Conservation (phyloP, 352 stramenopile genomes). For the Globisporangium nodosum region DNA sequence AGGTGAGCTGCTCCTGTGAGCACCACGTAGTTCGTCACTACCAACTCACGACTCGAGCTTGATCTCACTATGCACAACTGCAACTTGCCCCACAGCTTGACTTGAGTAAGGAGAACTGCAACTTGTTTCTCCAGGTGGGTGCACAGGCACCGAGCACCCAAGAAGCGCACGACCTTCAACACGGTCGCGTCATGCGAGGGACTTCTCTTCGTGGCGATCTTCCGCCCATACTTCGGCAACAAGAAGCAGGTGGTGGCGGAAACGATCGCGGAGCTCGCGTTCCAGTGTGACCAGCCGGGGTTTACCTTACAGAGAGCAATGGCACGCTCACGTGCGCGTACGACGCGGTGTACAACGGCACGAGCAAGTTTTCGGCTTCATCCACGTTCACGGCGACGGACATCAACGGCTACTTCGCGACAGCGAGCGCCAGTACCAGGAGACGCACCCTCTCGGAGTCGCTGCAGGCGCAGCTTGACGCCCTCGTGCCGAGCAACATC, state of each 20-base stretch:
- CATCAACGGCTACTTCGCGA: conserved; percentile 26
- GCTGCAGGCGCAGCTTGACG: conserved; percentile 23
- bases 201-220: conserved; percentile 28
- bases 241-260: conserved; percentile 6
- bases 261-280: conserved; percentile 9
- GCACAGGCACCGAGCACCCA: no score
- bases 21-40: no score
- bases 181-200: no score
- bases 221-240: conserved; percentile 23
- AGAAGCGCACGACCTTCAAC: no score
- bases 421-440: neutral
- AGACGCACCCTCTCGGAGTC: conserved; percentile 20
- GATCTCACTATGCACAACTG: no score
- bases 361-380: conserved; percentile 9
- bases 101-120: no score
- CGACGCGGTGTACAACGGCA: conserved; percentile 17
- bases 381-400: conserved; percentile 26
- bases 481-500: conserved; percentile 41
- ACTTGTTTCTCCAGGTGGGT: no score
- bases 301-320: conserved; percentile 14
- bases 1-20: no score
- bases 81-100: no score
- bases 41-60: no score
- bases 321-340: conserved; percentile 12
- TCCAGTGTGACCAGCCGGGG: conserved; percentile 14